phyloP scores from a whole-genome alignment of 345 rosid genomes.

The Mallotus nudiflorus region DNA sequence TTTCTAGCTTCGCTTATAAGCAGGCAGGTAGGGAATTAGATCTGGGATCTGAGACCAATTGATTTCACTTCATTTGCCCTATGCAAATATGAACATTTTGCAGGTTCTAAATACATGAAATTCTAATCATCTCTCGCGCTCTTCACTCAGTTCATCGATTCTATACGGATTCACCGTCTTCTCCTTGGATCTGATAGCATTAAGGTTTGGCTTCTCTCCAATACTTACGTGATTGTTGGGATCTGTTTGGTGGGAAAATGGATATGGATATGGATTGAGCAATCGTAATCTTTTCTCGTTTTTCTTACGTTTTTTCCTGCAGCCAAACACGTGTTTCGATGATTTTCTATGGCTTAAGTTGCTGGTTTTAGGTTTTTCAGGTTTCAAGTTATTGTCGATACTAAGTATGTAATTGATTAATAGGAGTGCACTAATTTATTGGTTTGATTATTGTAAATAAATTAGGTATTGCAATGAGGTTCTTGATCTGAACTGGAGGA shows the following conservation, averaged over 20 bases:
- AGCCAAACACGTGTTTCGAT: too few species aligned
- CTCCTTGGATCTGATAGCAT: constrained; percentile 4
- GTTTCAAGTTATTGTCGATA: background rate
- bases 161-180: background rate
- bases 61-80: background rate
- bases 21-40: background rate
- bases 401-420: too few species aligned
- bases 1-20: too few species aligned
- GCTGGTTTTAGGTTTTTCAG: constrained; percentile 2
- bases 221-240: background rate
- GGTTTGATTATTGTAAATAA: background rate
- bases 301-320: too few species aligned
- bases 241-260: background rate
- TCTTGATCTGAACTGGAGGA: constrained; percentile 1
- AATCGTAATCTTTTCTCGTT: too few species aligned
- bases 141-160: background rate
- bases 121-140: background rate
- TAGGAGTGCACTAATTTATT: background rate
- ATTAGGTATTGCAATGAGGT: background rate
- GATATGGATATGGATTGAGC: too few species aligned
- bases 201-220: constrained; percentile 2
- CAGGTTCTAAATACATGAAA: background rate
- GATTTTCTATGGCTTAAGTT: too few species aligned
- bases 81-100: background rate
- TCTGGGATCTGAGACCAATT: background rate